A percentile compares a stretch with the other conserved stretches of the same genome.
These are phyloP conservation scores for Gigaspora rosea DNA, from an alignment of 192 early-diverging fungal species.

Conservation along the genomic window DNA sequence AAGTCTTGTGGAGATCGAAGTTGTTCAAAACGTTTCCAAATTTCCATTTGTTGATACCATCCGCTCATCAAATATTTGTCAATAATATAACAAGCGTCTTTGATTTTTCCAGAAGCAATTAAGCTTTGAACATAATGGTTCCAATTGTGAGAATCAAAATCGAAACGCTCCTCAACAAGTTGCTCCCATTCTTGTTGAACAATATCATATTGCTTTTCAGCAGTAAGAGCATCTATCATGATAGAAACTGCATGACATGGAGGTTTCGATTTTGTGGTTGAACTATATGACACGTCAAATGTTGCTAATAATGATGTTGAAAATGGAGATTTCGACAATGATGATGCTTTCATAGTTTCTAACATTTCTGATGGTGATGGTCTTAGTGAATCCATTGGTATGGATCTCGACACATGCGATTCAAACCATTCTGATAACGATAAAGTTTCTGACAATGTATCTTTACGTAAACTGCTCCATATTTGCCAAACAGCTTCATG, in stretches of 20 bases:
- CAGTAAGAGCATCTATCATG: constrained; percentile 44
- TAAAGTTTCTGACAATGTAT: not conserved
- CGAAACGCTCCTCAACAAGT: constrained; percentile 38
- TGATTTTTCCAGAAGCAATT: constrained; percentile 34
- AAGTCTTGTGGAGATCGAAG: not conserved
- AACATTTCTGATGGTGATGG: not conserved
- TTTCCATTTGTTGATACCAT: constrained; percentile 20
- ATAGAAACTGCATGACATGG: constrained; percentile 48
- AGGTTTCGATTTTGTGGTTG: constrained; percentile 17
- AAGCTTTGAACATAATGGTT: constrained; percentile 50
- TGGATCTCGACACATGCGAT: not conserved
- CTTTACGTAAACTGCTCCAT: constrained; percentile 45
- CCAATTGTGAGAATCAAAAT: constrained; percentile 57
- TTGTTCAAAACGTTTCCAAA: constrained; percentile 4
- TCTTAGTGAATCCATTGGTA: not conserved
- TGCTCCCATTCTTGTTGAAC: constrained; percentile 44
- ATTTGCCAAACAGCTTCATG: constrained; percentile 47
- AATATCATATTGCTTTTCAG: constrained; percentile 36
- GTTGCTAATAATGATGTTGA: constrained; percentile 13
- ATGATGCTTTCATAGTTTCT: not conserved
- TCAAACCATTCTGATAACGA: not conserved
- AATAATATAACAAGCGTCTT: constrained; percentile 44
- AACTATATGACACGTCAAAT: constrained; percentile 31
- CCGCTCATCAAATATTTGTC: constrained; percentile 38
- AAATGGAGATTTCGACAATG: not conserved